These are phyloP conservation scores for Cryptococcus neoformans DNA, from an alignment of 1,284 basidiomycete species.

Conservation along the genomic window DNA sequence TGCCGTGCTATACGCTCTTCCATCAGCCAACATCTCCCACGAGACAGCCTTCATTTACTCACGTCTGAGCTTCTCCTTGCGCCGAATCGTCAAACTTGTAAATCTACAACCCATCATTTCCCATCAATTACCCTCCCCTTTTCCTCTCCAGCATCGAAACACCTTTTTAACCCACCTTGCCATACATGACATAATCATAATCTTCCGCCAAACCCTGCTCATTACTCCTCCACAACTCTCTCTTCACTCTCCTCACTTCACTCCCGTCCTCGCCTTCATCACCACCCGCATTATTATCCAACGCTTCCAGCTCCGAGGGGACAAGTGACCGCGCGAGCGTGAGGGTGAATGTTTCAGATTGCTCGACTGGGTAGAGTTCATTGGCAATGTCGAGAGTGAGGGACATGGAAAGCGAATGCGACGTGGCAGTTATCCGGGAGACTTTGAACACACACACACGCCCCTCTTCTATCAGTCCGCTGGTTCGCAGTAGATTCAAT, in stretches of 20 bases:
- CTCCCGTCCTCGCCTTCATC: constrained; percentile 29
- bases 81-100: constrained; percentile 91
- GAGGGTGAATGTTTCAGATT: constrained; percentile 73
- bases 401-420: constrained; percentile 84
- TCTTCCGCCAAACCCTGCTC: constrained; percentile 87
- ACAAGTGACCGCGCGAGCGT: constrained; percentile 77
- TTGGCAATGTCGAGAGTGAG: constrained; percentile 87
- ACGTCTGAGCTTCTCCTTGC: constrained; percentile 55
- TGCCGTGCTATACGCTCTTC: constrained; percentile 63
- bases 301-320: constrained; percentile 58
- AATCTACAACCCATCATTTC: constrained; percentile 56
- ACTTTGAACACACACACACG: constrained; percentile 55
- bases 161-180: constrained; percentile 65
- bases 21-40: neutral
- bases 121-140: too few species aligned
- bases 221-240: constrained; percentile 74
- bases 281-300: constrained; percentile 29
- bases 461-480: constrained; percentile 1
- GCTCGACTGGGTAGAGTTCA: constrained; percentile 73
- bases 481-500: neutral
- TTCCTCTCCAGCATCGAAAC: too few species aligned
- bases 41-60: constrained; percentile 7
- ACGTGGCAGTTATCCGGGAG: constrained; percentile 77
- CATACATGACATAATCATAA: constrained; percentile 99
- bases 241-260: constrained; percentile 75